Evolutionary conservation across 805 yeast species (phyloP).

Genomic region (Dipodascopsis tothii): DNA sequence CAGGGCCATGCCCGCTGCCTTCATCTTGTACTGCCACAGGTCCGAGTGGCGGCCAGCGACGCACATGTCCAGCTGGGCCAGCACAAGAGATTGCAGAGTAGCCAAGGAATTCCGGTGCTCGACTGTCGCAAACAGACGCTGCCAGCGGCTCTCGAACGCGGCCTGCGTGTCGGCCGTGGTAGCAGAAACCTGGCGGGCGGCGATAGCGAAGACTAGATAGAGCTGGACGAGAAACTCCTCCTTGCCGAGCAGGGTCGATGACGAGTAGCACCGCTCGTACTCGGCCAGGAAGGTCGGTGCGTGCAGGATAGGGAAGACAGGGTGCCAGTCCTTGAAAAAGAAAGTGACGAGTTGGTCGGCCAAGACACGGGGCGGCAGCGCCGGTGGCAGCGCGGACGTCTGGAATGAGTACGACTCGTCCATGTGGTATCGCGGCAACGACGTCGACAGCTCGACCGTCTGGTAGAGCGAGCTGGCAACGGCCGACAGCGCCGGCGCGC

Average conservation of each 20-base stretch:
- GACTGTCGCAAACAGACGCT: constrained; percentile 17
- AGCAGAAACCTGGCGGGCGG: constrained; percentile 24
- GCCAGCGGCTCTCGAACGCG: constrained; percentile 27
- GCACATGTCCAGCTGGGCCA: constrained; percentile 64
- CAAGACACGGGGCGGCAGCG: constrained; percentile 46
- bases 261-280: constrained; percentile 36
- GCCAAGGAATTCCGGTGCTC: constrained; percentile 24
- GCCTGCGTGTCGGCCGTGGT: constrained; percentile 6
- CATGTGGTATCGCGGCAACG: constrained; percentile 12
- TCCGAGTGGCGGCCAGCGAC: constrained; percentile 67
- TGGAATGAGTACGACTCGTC: constrained; percentile 6
- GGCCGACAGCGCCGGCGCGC: constrained; percentile 23
- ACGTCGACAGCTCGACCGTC: constrained; percentile 14
- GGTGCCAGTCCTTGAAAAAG: constrained; percentile 74
- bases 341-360: constrained; percentile 61
- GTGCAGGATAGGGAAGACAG: constrained; percentile 60
- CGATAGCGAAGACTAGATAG: constrained; percentile 27
- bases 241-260: constrained; percentile 16
- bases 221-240: constrained; percentile 26
- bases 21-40: constrained; percentile 67
- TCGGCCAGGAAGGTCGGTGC: constrained; percentile 57
- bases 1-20: constrained; percentile 74
- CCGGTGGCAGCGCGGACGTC: constrained; percentile 11
- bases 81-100: constrained; percentile 52
- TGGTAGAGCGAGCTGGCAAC: constrained; percentile 10